These are phyloP conservation scores for Solanum chiquidenum DNA, from an alignment of 257 asterid genomes.

Conservation along the genomic window DNA sequence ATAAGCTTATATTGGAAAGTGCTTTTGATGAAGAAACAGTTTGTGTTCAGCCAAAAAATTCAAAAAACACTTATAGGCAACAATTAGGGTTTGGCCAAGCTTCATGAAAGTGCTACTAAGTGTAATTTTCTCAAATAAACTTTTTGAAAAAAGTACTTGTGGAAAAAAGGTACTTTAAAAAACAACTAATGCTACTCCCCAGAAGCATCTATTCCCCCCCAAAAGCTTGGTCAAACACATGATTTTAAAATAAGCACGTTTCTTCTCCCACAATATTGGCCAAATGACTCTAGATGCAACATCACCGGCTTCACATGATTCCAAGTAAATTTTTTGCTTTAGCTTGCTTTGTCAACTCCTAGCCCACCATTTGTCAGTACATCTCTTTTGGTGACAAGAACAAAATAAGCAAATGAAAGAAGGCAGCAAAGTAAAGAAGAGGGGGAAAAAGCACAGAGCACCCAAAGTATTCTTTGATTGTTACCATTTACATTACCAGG, in stretches of 20 bases:
- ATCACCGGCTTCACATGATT: not conserved
- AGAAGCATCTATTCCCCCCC: not conserved
- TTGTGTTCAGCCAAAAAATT: not conserved
- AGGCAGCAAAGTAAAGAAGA: not conserved
- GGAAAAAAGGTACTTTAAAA: not conserved
- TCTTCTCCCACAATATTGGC: not conserved
- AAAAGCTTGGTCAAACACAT: not conserved
- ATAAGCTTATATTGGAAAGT: not conserved
- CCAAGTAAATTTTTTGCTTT: not conserved
- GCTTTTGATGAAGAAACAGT: not conserved
- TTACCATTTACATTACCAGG: not conserved
- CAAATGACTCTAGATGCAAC: not conserved
- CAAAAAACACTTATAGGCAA: not conserved
- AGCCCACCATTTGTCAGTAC: not conserved
- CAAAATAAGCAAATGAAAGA: not conserved
- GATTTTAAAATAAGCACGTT: not conserved
- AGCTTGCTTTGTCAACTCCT: not conserved
- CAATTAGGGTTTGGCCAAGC: not conserved
- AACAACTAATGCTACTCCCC: not conserved
- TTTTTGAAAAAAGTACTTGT: not conserved
- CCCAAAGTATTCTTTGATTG: not conserved
- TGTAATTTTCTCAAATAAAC: not conserved
- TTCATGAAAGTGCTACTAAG: not conserved
- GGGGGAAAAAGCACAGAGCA: not conserved
- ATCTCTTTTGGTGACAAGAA: not conserved